Conservation (phyloP, 768 basidiomycete genomes). For the Coprinopsis sp. region DNA sequence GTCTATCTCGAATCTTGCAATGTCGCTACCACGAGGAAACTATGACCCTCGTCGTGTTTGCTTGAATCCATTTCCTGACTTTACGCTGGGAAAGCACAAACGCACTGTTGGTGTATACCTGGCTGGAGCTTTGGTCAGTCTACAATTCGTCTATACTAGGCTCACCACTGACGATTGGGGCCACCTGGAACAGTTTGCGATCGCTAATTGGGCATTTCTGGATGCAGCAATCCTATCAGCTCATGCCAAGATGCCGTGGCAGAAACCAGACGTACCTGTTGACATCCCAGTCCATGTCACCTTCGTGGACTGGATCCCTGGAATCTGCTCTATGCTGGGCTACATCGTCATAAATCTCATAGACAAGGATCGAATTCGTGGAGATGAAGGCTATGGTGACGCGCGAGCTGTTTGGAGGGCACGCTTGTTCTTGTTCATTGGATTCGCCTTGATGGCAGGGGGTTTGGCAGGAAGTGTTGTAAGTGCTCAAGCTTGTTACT, state of each 20-base stretch:
- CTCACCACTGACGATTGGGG: neutral
- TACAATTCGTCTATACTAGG: neutral
- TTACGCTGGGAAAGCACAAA: slow-evolving; percentile 71
- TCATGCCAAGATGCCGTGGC: slow-evolving; percentile 74
- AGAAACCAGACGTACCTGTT: slow-evolving; percentile 51
- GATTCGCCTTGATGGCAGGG: slow-evolving; percentile 96
- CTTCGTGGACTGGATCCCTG: slow-evolving; percentile 98
- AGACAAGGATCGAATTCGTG: slow-evolving; percentile 85
- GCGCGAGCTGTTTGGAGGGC: slow-evolving; percentile 88
- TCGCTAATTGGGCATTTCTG: slow-evolving; percentile 93
- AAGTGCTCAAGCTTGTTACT: slow-evolving; percentile 28
- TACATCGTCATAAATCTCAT: slow-evolving; percentile 91
- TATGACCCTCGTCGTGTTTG: slow-evolving; percentile 90
- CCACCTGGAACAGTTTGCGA: slow-evolving; percentile 64
- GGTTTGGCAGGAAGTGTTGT: slow-evolving; percentile 97
- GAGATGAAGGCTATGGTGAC: slow-evolving; percentile 78
- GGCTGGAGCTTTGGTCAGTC: slow-evolving; percentile 84
- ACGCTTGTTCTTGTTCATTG: slow-evolving; percentile 85
- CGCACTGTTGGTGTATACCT: slow-evolving; percentile 85
- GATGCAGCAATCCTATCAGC: slow-evolving; percentile 90
- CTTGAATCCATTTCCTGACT: slow-evolving; percentile 77
- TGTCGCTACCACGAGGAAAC: slow-evolving; percentile 65
- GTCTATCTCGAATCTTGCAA: too few relatives aligned
- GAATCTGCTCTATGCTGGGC: slow-evolving; percentile 87
- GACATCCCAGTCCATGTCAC: slow-evolving; percentile 67